Conservation (phyloP, 177 flowering plant species). For the Vitis hybrid region DNA sequence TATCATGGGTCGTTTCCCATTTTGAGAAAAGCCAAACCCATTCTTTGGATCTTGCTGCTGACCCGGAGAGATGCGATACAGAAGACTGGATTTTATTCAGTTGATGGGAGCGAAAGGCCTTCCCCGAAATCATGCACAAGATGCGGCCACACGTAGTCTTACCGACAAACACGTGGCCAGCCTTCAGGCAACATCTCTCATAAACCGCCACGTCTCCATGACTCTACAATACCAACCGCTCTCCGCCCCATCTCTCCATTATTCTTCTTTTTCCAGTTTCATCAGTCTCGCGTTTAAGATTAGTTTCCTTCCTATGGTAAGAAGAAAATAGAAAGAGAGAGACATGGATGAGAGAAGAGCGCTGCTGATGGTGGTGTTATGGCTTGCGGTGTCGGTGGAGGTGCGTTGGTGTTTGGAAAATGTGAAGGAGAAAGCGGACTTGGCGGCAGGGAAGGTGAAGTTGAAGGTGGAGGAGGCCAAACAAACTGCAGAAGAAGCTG, state of each 20-base stretch:
- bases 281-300: too few relatives aligned
- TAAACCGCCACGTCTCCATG: background rate
- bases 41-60: too few relatives aligned
- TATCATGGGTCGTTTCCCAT: too few relatives aligned
- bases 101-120: too few relatives aligned
- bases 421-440: slow-evolving; percentile 8
- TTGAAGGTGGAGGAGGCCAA: slow-evolving; percentile 19
- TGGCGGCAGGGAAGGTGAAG: slow-evolving; percentile 17
- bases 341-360: slow-evolving; percentile 16
- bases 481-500: slow-evolving; percentile 13
- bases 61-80: too few relatives aligned
- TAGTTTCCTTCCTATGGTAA: background rate
- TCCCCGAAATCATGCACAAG: background rate
- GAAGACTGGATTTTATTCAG: too few relatives aligned
- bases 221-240: background rate
- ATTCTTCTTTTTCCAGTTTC: background rate
- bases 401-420: slow-evolving; percentile 17
- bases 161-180: background rate
- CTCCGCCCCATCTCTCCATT: background rate
- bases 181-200: too few relatives aligned
- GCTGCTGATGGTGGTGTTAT: slow-evolving; percentile 16
- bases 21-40: too few relatives aligned
- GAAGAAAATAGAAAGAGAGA: slow-evolving; percentile 2
- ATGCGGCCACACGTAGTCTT: background rate
- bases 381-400: slow-evolving; percentile 14